Evolutionary conservation across 495 filamentous ascomycete genomes (phyloP).

Genomic region (Trichoderma gamsii): DNA sequence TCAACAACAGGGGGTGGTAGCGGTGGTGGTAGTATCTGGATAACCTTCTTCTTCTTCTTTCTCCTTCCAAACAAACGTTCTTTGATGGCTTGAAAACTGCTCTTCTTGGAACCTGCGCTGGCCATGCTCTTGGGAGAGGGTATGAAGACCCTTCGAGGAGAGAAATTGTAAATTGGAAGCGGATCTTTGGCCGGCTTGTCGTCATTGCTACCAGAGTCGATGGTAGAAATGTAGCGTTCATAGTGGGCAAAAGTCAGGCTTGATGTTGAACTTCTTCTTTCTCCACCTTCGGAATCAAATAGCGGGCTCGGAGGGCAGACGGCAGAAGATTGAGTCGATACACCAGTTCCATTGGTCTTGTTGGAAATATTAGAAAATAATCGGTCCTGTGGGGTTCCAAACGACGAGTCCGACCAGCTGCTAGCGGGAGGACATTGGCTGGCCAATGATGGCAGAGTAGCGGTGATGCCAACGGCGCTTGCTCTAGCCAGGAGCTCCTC

Average conservation of each 20-base stretch:
- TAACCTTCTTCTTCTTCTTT: constrained; percentile 28
- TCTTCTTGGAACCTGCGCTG: constrained; percentile 33
- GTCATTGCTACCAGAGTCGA: constrained; percentile 35
- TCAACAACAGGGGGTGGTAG: background rate
- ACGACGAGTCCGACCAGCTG: constrained; percentile 32
- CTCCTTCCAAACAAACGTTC: constrained; percentile 28
- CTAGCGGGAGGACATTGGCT: constrained; percentile 25
- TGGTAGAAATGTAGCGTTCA: constrained; percentile 43
- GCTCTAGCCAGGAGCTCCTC: constrained; percentile 34
- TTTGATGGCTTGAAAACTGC: constrained; percentile 37
- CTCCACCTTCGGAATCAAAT: constrained; percentile 10
- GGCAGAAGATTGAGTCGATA: constrained; percentile 32
- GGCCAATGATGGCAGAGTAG: constrained; percentile 26
- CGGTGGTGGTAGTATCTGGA: background rate
- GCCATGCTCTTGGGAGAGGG: constrained; percentile 26
- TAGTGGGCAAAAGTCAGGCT: constrained; percentile 46
- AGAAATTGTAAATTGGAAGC: constrained; percentile 21
- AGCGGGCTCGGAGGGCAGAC: constrained; percentile 18
- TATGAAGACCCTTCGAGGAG: constrained; percentile 16
- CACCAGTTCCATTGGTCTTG: constrained; percentile 28
- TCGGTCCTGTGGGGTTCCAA: constrained; percentile 26
- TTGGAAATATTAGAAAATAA: constrained; percentile 33
- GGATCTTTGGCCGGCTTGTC: constrained; percentile 27
- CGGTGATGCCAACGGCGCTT: constrained; percentile 35
- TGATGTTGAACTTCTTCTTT: constrained; percentile 24